Conservation (phyloP, 495 filamentous ascomycete genomes). For the Neurospora sp. region DNA sequence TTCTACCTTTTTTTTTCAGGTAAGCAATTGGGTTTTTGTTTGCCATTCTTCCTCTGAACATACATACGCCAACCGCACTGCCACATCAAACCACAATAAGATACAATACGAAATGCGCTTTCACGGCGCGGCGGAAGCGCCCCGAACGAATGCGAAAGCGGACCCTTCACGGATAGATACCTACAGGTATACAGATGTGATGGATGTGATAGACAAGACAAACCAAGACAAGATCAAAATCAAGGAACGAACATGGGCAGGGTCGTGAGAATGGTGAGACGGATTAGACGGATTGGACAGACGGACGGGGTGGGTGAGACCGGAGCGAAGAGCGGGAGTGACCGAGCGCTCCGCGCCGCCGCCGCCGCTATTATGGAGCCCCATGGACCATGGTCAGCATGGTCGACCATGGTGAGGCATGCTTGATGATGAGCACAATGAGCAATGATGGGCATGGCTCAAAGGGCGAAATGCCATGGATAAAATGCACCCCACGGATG, state of each 20-base stretch:
- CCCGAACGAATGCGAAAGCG: not conserved
- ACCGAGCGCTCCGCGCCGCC: not conserved
- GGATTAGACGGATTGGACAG: not conserved
- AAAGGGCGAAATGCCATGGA: not conserved
- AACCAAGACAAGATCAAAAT: not conserved
- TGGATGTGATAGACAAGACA: not conserved
- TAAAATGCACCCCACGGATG: not conserved
- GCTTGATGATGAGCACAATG: not conserved
- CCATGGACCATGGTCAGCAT: not conserved
- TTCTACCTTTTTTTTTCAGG: not conserved
- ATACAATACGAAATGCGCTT: not conserved
- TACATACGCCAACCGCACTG: not conserved
- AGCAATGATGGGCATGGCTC: not conserved
- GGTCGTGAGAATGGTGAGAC: not conserved
- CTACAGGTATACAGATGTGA: not conserved
- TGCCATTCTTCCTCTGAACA: not conserved
- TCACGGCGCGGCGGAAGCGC: not conserved
- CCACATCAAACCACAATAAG: not conserved
- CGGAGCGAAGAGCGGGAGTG: not conserved
- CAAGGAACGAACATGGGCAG: not conserved
- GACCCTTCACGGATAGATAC: not conserved
- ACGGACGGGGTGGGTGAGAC: not conserved
- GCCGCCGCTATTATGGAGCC: not conserved
- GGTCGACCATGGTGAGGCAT: not conserved
- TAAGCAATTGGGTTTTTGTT: not conserved